Conservation (phyloP, 1,139 yeast species). For the Suhomyces atakaporum region DNA sequence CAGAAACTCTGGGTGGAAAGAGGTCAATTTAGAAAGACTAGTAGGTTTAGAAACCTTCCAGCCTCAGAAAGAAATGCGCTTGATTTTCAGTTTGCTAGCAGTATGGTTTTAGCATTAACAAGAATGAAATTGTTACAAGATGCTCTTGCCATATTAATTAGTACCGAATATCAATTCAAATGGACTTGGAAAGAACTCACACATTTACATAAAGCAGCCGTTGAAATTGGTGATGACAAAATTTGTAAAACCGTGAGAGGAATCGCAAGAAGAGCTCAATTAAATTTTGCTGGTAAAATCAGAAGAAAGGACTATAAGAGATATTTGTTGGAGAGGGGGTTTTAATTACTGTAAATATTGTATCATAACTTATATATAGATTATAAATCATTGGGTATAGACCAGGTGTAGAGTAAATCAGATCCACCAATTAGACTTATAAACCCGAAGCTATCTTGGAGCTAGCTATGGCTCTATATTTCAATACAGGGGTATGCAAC, state of each 20-base stretch:
- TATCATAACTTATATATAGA: slow-evolving; percentile 13
- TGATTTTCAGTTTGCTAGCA: slow-evolving; percentile 71
- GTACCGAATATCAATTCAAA: slow-evolving; percentile 66
- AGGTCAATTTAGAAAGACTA: slow-evolving; percentile 66
- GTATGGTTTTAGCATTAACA: slow-evolving; percentile 59
- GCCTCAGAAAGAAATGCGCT: slow-evolving; percentile 42
- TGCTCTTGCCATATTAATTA: slow-evolving; percentile 65
- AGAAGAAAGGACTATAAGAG: slow-evolving; percentile 34
- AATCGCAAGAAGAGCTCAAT: slow-evolving; percentile 33
- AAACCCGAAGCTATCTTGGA: too few species aligned
- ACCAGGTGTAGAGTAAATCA: too few species aligned
- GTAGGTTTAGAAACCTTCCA: slow-evolving; percentile 42
- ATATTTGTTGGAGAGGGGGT: slow-evolving; percentile 37
- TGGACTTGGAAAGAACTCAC: slow-evolving; percentile 69
- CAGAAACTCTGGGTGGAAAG: slow-evolving; percentile 74
- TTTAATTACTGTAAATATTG: slow-evolving; percentile 23
- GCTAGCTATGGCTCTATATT: too few species aligned
- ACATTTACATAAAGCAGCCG: slow-evolving; percentile 48
- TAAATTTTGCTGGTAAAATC: slow-evolving; percentile 42
- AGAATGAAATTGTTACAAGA: slow-evolving; percentile 59
- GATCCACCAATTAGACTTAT: too few species aligned
- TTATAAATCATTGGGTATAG: background rate
- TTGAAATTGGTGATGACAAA: slow-evolving; percentile 49
- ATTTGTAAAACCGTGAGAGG: slow-evolving; percentile 40
- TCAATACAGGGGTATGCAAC: too few species aligned